Base-by-base conservation (phyloP, 2,329 filamentous ascomycete genomes). In the Cytospora piceicola region DNA sequence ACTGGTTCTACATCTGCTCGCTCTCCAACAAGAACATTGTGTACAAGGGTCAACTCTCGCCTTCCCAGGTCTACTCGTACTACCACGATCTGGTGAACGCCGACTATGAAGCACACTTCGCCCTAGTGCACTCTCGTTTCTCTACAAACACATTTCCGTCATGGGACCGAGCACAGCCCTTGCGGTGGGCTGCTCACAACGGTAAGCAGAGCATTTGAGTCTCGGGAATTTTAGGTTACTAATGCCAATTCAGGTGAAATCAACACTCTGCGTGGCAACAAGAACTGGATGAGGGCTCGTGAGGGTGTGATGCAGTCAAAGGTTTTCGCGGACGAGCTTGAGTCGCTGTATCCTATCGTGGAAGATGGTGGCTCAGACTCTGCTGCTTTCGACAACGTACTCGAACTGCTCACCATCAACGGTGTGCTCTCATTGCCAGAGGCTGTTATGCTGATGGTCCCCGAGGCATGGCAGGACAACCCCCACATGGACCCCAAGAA, bases 1-100 rank as follows among this genome's bases (percentile, higher is more conserved):
- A 97, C 79, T 98, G 94, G 94, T 98, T 98, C 84, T 98, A 98
- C 78, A 85, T 98, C 66, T 98, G 94, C 85, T 97, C 93, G 58
- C 82, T 98, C 71, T 95, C 90, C 78, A 97, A 97, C 88, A 94
- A 94, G 81, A 98, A 98, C 82, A 98, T 98, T 80, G 92, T 98
- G 67, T 98, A 98, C 86, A 98, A 98, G 85, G 94, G 94, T 70
- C 95, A 98, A 78, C 84, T 98, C 71, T 91, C 94, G 54, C 94
- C 94, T 29, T 88, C 94, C 34, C 94, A 98, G 82, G 94, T 98
- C 61, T 98, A 98, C 81, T 91, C 96, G 77, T 98, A 98, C 83
- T 98, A 96, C 81, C 92, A 97, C 79, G 94, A 98, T 81, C 81
- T 98, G 76, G 91, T 97, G 71, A 96, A 95, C 72, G 94, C 96